Base-by-base conservation (phyloP, 2,329 filamentous ascomycete species). In the Didymosphaeria variabile region DNA sequence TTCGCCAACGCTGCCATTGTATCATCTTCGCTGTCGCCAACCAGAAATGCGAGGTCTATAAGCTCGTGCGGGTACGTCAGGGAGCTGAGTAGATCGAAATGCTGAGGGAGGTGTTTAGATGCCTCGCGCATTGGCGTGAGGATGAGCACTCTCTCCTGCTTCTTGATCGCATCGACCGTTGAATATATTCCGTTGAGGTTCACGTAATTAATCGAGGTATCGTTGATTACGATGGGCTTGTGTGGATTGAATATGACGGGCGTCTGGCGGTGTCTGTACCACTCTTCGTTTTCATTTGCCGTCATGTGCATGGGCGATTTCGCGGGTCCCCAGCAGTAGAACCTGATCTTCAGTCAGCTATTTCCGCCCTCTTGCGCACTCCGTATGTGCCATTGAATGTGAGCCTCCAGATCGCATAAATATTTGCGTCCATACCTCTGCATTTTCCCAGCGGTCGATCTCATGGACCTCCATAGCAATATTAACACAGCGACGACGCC, bases 281-380 rank as follows among this genome's bases (percentile, higher is more conserved):
- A 99, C 67, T 92, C 87, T 64, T 90, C 90, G 79, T 94, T 90
- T 77, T 99, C 95, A 77, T 97, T 97, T 58, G 90, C 83, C 45
- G 91, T 88, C 93, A 99, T 97, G 67, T 95, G 89, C 89, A 97
- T 96, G 56, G 95, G 95, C n/a, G 95, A 88, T 83, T 96, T 97
- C 26, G 91, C 88, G 15, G 95, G 94, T 13, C 95, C 95, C 87
- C 93, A 98, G 84, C 95, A 99, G 82, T 97, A 97, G 81, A 97
- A 97, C 81, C 94, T 98, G 74, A 65, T 60, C 17, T 6, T 5
- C n/a, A 42, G 64, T 79, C 59, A 77, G 73, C 64, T 21, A 13
- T 7, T 21, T 19, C 10, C 1, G 3, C 34, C n/a, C 19, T 53
- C 34, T n/a, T 40, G 31, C 17, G 19, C 34, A 34, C 19, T 7